These are phyloP conservation scores for Trypanosoma cruzi DNA, from an alignment of 208 protist genomes.

Conservation along the genomic window DNA sequence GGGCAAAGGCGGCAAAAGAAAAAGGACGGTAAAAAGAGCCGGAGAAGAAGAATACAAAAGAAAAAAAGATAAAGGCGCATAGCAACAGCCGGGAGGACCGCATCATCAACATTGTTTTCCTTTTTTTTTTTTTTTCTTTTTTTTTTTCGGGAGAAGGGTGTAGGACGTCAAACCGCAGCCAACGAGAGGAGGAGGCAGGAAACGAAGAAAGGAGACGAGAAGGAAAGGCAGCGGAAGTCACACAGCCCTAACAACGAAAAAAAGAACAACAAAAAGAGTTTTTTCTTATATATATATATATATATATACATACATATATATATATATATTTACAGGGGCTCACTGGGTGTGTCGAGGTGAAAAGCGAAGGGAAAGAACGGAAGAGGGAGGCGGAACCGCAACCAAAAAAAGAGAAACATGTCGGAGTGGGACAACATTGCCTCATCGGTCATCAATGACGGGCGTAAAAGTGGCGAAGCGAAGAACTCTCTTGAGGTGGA, in stretches of 20 bases:
- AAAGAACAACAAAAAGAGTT: no score
- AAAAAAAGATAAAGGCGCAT: no score
- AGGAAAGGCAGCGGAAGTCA: not conserved
- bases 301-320: no score
- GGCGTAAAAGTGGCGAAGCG: not conserved
- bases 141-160: no score
- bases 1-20: not conserved
- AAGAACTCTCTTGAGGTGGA: conserved; percentile 20
- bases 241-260: no score
- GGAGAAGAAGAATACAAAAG: not conserved
- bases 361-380: not conserved
- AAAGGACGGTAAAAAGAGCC: not conserved
- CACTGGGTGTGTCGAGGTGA: not conserved
- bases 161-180: no score
- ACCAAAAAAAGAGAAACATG: not conserved
- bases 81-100: no score
- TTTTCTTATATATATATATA: no score
- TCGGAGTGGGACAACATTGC: conserved; percentile 1
- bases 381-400: not conserved
- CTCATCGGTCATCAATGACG: not conserved
- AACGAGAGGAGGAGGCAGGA: no score
- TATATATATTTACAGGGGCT: no score
- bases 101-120: no score
- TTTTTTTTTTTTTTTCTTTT: no score
- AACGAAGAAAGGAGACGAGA: not conserved